A percentile compares a stretch with the other conserved stretches of the same genome.
Evolutionary conservation across 2,329 filamentous ascomycete species (phyloP).

Genomic region (Trematosphaeria pertusa): DNA sequence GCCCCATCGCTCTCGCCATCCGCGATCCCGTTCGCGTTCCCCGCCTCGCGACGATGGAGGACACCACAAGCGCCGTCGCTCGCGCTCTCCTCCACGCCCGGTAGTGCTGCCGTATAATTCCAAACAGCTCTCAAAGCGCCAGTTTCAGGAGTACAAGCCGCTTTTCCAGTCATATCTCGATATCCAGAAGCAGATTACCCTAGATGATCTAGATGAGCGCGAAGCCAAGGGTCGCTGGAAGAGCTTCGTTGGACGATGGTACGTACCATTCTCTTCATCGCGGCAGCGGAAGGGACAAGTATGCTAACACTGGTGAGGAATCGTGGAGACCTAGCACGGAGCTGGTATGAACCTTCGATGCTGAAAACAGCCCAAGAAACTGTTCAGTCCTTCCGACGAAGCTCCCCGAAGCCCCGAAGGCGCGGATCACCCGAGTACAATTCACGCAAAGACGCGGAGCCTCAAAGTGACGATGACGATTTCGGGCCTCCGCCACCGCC

Average conservation of each 20-base stretch:
- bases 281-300: too few species aligned
- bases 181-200: slow-evolving; percentile 79
- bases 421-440: slow-evolving; percentile 31
- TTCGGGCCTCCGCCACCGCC: slow-evolving; percentile 60
- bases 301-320: slow-evolving; percentile 70
- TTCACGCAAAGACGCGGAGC: slow-evolving; percentile 14
- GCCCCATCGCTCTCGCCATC: slow-evolving; percentile 46
- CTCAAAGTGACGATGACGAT: slow-evolving; percentile 55
- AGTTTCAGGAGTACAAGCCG: slow-evolving; percentile 70
- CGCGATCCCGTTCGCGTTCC: slow-evolving; percentile 41
- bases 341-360: slow-evolving; percentile 89
- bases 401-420: slow-evolving; percentile 18
- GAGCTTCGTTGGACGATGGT: slow-evolving; percentile 90
- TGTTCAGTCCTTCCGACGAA: slow-evolving; percentile 23
- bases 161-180: slow-evolving; percentile 86
- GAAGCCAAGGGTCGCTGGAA: slow-evolving; percentile 89
- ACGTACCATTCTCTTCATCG: too few species aligned
- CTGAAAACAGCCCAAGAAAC: slow-evolving; percentile 60
- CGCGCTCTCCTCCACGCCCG: slow-evolving; percentile 37
- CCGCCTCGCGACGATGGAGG: slow-evolving; percentile 34
- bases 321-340: slow-evolving; percentile 80
- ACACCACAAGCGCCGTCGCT: slow-evolving; percentile 37
- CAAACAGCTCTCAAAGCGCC: slow-evolving; percentile 70
- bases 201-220: slow-evolving; percentile 73
- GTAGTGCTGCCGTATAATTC: slow-evolving; percentile 69